Conservation (phyloP, 331 rosid species). For the Quercus lobata region DNA sequence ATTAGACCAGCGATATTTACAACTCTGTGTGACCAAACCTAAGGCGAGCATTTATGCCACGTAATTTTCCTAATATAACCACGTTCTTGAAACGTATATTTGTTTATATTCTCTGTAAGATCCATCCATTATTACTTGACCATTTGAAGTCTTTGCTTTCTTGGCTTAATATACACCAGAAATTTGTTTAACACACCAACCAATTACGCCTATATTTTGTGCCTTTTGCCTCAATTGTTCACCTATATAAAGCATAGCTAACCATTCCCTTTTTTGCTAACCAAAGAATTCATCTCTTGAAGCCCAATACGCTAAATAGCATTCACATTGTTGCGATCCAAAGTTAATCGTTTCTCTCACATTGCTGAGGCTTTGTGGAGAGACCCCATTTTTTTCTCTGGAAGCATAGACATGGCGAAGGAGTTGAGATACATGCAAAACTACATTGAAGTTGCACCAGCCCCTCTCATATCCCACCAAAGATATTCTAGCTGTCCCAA, state of each 20-base stretch:
- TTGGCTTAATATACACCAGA: neutral
- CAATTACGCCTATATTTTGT: neutral
- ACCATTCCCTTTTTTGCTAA: neutral
- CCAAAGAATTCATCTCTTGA: neutral
- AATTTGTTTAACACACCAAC: neutral
- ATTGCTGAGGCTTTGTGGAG: neutral
- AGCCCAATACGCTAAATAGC: neutral
- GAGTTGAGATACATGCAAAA: conserved; percentile 22
- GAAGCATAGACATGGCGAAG: conserved; percentile 26
- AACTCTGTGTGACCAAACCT: too few relatives aligned
- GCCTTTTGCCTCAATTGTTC: neutral
- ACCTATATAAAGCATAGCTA: neutral
- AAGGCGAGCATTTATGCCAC: too few relatives aligned
- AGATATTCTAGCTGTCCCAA: conserved; percentile 19
- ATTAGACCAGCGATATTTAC: too few relatives aligned
- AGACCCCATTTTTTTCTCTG: neutral
- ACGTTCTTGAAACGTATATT: too few relatives aligned
- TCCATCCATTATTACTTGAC: neutral
- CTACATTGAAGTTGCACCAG: conserved; percentile 51
- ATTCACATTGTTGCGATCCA: neutral
- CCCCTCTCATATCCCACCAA: conserved; percentile 19
- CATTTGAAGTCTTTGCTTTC: neutral
- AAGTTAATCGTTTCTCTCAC: neutral
- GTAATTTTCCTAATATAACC: too few relatives aligned
- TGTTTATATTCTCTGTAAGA: too few relatives aligned